Evolutionary conservation across 1,284 basidiomycete genomes (phyloP).

Genomic region (Pterulicium gracile): DNA sequence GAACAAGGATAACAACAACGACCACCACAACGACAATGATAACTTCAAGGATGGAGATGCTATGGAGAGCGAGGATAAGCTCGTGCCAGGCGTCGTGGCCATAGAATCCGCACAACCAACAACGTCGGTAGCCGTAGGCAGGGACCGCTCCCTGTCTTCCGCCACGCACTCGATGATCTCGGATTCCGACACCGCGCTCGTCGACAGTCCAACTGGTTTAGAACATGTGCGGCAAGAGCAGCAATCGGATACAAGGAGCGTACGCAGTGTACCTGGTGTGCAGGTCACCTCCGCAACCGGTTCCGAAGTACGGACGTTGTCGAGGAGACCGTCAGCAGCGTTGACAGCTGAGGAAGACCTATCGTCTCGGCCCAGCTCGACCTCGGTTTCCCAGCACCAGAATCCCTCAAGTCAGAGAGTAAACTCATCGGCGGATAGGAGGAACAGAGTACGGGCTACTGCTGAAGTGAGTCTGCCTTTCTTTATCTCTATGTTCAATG

Average conservation of each 20-base stretch:
- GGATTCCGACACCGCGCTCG: no score
- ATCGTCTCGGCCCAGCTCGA: background rate
- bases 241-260: constrained; percentile 39
- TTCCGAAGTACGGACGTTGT: background rate
- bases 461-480: background rate
- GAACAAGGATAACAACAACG: constrained; percentile 13
- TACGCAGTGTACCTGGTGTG: constrained; percentile 46
- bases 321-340: background rate
- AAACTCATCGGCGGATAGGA: background rate
- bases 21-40: constrained; percentile 16
- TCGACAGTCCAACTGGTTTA: no score
- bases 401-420: background rate
- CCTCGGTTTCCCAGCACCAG: background rate
- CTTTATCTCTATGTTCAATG: no score
- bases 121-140: no score
- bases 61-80: no score
- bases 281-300: constrained; percentile 31
- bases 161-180: no score
- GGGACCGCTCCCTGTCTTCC: no score
- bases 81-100: background rate
- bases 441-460: background rate
- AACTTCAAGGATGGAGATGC: constrained; percentile 12
- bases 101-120: no score
- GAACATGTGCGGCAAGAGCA: no score
- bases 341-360: background rate